Evolutionary conservation across 164 flowering plant genomes (phyloP).

Genomic region (Piper betle): DNA sequence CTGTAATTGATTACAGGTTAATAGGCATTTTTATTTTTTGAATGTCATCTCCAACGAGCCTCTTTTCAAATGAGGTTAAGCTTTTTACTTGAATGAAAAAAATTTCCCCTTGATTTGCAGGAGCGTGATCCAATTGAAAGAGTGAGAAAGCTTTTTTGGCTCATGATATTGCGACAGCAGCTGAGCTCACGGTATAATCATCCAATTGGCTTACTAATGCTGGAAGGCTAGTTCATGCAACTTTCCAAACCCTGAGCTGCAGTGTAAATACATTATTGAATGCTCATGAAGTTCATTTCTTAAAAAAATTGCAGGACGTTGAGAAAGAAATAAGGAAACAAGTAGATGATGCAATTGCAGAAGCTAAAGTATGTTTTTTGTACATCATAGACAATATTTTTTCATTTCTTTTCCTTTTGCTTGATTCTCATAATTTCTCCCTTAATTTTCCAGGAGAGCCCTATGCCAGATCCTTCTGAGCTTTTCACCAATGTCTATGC

Average conservation of each 20-base stretch:
- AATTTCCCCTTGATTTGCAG: constrained; percentile 21
- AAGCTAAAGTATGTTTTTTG: constrained; percentile 61
- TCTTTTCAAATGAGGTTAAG: no score
- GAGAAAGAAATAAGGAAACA: constrained; percentile 80
- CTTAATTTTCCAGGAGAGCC: constrained; percentile 48
- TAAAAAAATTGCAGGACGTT: constrained; percentile 53
- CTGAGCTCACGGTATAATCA: constrained; percentile 71
- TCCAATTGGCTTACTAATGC: no score
- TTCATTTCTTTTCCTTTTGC: no score
- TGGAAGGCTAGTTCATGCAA: background rate
- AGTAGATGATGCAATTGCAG: constrained; percentile 91
- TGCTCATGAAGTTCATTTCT: background rate
- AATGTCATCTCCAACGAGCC: no score
- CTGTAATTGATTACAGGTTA: no score
- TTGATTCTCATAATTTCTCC: background rate
- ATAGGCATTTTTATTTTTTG: no score
- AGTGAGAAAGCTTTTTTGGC: constrained; percentile 63
- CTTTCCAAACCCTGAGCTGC: background rate
- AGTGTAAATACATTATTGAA: background rate
- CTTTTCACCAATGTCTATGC: constrained; percentile 55
- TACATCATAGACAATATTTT: background rate
- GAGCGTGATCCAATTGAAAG: constrained; percentile 98
- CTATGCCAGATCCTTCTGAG: constrained; percentile 87
- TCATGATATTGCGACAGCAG: constrained; percentile 79
- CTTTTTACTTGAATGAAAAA: background rate